phyloP scores from a whole-genome alignment of 345 rosid species.

The Moricandia moricandioides region DNA sequence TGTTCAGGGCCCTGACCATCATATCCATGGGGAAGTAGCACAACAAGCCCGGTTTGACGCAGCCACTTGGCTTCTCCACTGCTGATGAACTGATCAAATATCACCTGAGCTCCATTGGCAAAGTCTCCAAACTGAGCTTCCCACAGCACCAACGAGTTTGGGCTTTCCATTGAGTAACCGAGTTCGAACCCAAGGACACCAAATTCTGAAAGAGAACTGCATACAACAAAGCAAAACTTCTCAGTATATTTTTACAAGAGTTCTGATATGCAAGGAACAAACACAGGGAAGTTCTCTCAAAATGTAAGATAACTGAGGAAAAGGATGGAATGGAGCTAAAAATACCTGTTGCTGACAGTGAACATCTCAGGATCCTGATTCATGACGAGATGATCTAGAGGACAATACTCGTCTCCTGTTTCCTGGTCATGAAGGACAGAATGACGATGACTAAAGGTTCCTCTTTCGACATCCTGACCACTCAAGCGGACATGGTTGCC shows the following conservation, averaged over 20 bases:
- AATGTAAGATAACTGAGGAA: background rate
- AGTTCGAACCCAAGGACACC: slow-evolving; percentile 83
- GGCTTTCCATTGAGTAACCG: slow-evolving; percentile 87
- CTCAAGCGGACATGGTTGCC: slow-evolving; percentile 90
- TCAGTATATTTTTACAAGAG: background rate
- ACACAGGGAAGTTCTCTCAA: background rate
- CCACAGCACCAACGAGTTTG: slow-evolving; percentile 75
- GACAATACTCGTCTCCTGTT: slow-evolving; percentile 69
- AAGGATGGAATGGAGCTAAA: background rate
- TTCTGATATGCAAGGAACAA: background rate
- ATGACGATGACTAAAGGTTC: slow-evolving; percentile 83
- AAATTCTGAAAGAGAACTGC: slow-evolving; percentile 82
- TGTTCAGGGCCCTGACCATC: slow-evolving; percentile 92
- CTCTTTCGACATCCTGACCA: slow-evolving; percentile 91
- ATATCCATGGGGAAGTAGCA: slow-evolving; percentile 80
- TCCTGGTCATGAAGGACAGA: slow-evolving; percentile 76
- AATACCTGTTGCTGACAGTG: slow-evolving; percentile 82
- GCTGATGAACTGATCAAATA: slow-evolving; percentile 77
- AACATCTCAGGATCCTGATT: slow-evolving; percentile 80
- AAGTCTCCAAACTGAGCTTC: slow-evolving; percentile 91
- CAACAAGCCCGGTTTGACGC: slow-evolving; percentile 75
- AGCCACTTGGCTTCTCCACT: slow-evolving; percentile 87
- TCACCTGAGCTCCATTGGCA: slow-evolving; percentile 81
- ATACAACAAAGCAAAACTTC: slow-evolving; percentile 16
- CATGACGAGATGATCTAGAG: slow-evolving; percentile 64